Conservation (phyloP, 495 filamentous ascomycete genomes). For the Cercophora newfieldiana region DNA sequence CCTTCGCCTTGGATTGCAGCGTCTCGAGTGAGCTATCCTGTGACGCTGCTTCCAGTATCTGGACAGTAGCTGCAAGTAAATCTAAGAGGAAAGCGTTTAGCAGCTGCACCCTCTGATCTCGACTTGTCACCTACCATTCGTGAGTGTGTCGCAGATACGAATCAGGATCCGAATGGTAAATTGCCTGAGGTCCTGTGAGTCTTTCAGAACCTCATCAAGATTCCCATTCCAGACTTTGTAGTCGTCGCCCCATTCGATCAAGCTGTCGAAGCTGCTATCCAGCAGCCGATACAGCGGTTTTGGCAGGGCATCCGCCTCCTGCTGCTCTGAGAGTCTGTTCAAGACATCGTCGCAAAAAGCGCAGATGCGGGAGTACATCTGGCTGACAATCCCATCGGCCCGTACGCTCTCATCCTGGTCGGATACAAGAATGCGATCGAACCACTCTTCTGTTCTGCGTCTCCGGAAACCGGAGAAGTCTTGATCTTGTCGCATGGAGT, state of each 20-base stretch:
- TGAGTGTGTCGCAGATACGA: constrained; percentile 8
- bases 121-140: background rate
- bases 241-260: constrained; percentile 14
- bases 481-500: background rate
- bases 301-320: background rate
- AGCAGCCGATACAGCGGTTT: constrained; percentile 3
- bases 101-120: background rate
- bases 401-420: background rate
- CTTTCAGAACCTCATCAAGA: constrained; percentile 8
- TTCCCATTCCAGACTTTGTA: constrained; percentile 1
- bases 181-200: background rate
- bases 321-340: background rate
- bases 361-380: background rate
- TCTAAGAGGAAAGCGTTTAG: background rate
- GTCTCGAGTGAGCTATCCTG: background rate
- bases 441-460: constrained; percentile 8
- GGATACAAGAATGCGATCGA: background rate
- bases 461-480: constrained; percentile 1
- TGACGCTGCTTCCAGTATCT: background rate
- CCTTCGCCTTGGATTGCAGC: constrained; percentile 1
- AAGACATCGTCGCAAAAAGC: background rate
- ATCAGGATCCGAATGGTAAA: constrained; percentile 3
- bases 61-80: background rate
- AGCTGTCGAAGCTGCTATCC: background rate
- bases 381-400: background rate